These are phyloP conservation scores for Fraxinus nigra DNA, from an alignment of 305 asterid genomes.

Conservation along the genomic window DNA sequence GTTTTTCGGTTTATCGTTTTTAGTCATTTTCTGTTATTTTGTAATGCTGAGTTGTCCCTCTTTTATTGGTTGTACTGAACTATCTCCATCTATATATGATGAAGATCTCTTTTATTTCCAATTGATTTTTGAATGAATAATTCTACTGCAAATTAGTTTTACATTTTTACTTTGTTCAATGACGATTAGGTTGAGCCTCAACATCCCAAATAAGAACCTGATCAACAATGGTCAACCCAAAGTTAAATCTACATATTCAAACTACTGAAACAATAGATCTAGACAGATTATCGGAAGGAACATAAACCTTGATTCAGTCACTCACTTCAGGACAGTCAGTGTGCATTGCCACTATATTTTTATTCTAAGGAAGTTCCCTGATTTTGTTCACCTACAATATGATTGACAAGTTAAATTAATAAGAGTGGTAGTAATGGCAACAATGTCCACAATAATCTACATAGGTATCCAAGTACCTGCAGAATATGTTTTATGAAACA, in stretches of 20 bases:
- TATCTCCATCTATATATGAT: too few relatives aligned
- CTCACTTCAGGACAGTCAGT: constrained; percentile 94
- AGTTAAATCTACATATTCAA: not conserved
- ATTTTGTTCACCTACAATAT: constrained; percentile 77
- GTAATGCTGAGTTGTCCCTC: too few relatives aligned
- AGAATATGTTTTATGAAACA: too few relatives aligned
- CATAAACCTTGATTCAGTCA: constrained; percentile 18
- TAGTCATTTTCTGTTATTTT: too few relatives aligned
- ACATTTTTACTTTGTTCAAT: too few relatives aligned
- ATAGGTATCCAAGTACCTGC: too few relatives aligned
- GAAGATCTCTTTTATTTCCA: too few relatives aligned
- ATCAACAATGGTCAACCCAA: constrained; percentile 16
- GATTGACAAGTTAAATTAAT: constrained; percentile 9
- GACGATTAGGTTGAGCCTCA: constrained; percentile 91
- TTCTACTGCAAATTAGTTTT: too few relatives aligned
- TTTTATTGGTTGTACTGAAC: too few relatives aligned
- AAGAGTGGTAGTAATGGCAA: not conserved
- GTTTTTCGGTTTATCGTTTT: too few relatives aligned
- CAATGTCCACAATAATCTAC: not conserved
- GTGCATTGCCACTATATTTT: constrained; percentile 88
- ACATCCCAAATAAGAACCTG: constrained; percentile 98
- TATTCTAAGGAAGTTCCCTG: constrained; percentile 91
- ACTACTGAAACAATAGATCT: not conserved
- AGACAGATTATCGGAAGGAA: not conserved
- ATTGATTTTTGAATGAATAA: too few relatives aligned